These are phyloP conservation scores for Candolleomyces efflorescens DNA, from an alignment of 768 basidiomycete genomes.

Conservation along the genomic window DNA sequence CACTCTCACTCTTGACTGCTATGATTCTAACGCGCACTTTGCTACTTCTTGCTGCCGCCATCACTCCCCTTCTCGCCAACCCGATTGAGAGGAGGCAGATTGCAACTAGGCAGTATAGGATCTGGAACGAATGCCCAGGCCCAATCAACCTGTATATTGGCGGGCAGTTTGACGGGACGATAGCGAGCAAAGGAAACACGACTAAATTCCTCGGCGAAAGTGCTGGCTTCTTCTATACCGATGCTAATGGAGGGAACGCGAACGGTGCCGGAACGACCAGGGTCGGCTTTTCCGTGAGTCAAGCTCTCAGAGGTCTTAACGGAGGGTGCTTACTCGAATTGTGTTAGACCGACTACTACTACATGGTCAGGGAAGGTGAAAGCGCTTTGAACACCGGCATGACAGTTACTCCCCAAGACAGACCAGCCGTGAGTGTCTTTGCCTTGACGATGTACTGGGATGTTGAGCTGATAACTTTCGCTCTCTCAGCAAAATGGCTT, in stretches of 20 bases:
- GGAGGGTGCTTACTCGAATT: background rate
- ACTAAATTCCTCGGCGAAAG: conserved; percentile 5
- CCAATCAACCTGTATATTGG: conserved; percentile 13
- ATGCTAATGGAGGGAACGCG: conserved; percentile 13
- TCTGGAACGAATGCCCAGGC: conserved; percentile 11
- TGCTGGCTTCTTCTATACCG: conserved; percentile 15
- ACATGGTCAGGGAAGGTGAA: conserved; percentile 22
- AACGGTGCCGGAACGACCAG: conserved; percentile 9
- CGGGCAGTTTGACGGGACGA: conserved; percentile 2
- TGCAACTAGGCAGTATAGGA: conserved; percentile 4
- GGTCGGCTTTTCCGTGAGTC: conserved; percentile 14
- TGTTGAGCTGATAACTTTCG: background rate
- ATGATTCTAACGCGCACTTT: no score
- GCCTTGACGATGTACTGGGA: no score
- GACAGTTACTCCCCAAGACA: conserved; percentile 16
- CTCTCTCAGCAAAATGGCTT: conserved; percentile 15
- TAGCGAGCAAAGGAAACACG: conserved; percentile 4
- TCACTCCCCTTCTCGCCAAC: background rate
- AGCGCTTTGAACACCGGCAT: conserved; percentile 23
- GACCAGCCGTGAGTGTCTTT: conserved; percentile 13
- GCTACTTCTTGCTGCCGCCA: background rate
- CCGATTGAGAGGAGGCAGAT: conserved; percentile 3
- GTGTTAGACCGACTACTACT: conserved; percentile 22
- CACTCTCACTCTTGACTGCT: no score
- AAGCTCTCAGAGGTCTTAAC: background rate